phyloP scores from a whole-genome alignment of 2,329 filamentous ascomycete genomes.

The Diaporthe amygdali region DNA sequence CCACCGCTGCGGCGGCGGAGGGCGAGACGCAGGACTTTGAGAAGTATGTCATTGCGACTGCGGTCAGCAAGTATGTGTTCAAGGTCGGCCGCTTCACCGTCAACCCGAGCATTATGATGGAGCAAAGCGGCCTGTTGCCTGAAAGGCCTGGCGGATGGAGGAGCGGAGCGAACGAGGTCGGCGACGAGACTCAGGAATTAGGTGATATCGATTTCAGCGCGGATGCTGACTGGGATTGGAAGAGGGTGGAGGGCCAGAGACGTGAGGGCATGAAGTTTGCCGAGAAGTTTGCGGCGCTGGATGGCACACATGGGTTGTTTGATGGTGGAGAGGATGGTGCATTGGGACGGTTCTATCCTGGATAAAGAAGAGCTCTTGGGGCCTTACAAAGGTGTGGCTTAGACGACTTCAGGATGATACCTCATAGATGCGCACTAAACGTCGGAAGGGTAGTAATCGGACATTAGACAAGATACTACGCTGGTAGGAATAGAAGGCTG shows the following conservation, averaged over 20 bases:
- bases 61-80: conserved; percentile 81
- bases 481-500: not conserved
- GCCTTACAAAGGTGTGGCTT: not conserved
- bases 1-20: conserved; percentile 43
- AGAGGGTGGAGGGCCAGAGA: conserved; percentile 58
- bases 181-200: conserved; percentile 35
- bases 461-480: not conserved
- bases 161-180: conserved; percentile 48
- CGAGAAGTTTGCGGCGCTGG: conserved; percentile 60
- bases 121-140: conserved; percentile 76
- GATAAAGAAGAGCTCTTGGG: not conserved
- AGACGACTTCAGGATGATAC: not conserved
- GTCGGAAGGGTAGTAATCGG: not conserved
- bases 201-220: conserved; percentile 37
- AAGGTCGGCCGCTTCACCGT: conserved; percentile 85
- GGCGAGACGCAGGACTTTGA: conserved; percentile 53
- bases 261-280: conserved; percentile 61
- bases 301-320: conserved; percentile 57
- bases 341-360: conserved; percentile 49
- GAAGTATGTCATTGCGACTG: conserved; percentile 73
- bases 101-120: conserved; percentile 77
- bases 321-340: conserved; percentile 59
- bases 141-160: conserved; percentile 71
- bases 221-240: conserved; percentile 62
- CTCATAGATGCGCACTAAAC: not conserved